Evolutionary conservation across 2,329 filamentous ascomycete species (phyloP), one percentile per base, ranked within the genome.

Genomic region (Sclerotinia sclerotiorum): DNA sequence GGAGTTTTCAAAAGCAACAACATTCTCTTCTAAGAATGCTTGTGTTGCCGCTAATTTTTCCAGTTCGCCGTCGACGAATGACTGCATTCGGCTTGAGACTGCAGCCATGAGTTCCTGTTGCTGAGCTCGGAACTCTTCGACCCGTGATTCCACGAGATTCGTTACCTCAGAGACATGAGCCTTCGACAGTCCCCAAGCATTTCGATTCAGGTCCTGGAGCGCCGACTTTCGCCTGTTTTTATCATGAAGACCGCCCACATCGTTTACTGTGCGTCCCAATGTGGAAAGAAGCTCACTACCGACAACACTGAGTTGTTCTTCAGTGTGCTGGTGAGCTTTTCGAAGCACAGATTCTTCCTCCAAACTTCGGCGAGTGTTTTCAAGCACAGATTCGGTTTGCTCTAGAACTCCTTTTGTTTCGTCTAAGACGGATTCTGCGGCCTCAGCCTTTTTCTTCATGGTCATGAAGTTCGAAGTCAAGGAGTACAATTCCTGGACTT

Each of bases 141-240:
- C 87, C 35, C 90, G 88, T 17, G 84, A 82, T 77, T 97, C 93
- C 0, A 98, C 89, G 54, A 91, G 82, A 46, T 84, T 84, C 0
- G 94, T 97, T 13, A 95, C 88, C 70, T 92, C 87, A 0, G 87
- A 82, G 1, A 98, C 92, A 69, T 93, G 88, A 0, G 83, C 84
- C 71, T 94, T 90, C 1, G 92, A 92, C 13, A 88, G 84, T 21
- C 86, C 83, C 95, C 95, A 99, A 2, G 87, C 87, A 67, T 87
- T 85, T 32, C 91, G 86, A 79, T 99, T 98, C 61, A 91, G 80
- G 5, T 84, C 84, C 71, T 97, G 93, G 2, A 98, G 84, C 72
- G 96, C 90, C 0, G 92, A 93, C 76, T 93, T 93, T 65, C 95
- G 87, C 74, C 88, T 88, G 72, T 97, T 88, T 79, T 99, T 99